Evolutionary conservation across 169 alveolate species (phyloP), one percentile per base, ranked within the genome.

Genomic region (Plasmodium knowlesi): DNA sequence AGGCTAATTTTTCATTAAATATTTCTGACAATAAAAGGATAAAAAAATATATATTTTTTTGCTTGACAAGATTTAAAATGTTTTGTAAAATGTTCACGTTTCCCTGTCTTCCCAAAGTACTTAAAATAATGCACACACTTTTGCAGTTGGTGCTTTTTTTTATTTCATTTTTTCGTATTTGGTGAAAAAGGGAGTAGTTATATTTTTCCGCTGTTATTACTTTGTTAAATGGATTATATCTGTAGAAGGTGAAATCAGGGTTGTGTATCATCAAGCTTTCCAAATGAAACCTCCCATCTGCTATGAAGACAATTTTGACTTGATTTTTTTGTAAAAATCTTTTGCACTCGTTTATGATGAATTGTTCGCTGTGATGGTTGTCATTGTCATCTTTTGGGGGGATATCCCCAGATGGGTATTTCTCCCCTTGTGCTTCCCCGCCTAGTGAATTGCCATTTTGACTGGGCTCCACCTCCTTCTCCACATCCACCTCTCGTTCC

Each of bases 281-380:
- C 95, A 99, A 97, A 96, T 99, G 99, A 96, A 99, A 99, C 93
- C 99, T 97, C 0, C 99, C 99, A 96, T 99, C 99, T 25, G 99
- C 99, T 25, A 99, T 97, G 81, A 99, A 99, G 22, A 99, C 94
- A 57, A 96, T 94, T 73, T 79, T 95, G 50, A 83, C 88, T 1
- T 90, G 83, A 43, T 74, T 93, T 43, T 53, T 76, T 37, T 53
- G 67, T 76, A 90, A 81, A 70, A 90, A 83, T 94, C 39, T 53
- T 84, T 82, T 61, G 97, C 97, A 72, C 95, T 92, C 50, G 95
- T 96, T 88, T 95, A 96, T 61, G 80, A 81, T 90, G 19, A 61
- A 46, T 19, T 54, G 12, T 54, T 90, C 84, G 22, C 74, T 70
- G 43, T 71, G 34, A 39, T 61, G 19, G 3, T 5, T 14, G 4